Evolutionary conservation across 345 rosid genomes (phyloP), one percentile per base, ranked within the genome.

Genomic region (Citrus medica): DNA sequence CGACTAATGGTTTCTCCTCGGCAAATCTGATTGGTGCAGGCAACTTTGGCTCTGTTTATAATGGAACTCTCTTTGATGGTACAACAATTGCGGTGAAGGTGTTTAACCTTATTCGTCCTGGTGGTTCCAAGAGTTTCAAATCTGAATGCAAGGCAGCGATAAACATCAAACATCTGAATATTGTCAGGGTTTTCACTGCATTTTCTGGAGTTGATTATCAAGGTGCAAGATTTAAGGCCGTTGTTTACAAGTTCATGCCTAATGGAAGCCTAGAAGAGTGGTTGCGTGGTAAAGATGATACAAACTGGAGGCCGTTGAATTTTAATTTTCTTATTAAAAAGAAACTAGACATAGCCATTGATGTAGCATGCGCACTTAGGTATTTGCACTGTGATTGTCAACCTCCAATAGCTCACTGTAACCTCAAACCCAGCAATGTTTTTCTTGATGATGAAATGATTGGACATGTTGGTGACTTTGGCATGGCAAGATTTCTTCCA

Each of bases 191-290:
- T 16, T 10, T 79, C 40, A 55, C 82, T 5, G 72, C 73, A 9
- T 73, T 67, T 33, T 73, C 69, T 0, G 74, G 81, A 4, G 22
- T 79, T 33, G 77, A 79, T 51, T 56, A 25, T 79, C 71, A 73
- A 55, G 81, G 73, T 5, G n/a, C 65, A 21, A 32, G 61, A 21
- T 79, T 79, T 42, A 79, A 73, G 40, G 77, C 77, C 27, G 25
- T 79, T 7, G 9, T 79, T 25, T 79, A 73, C 3, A 67, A 72
- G 46, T 51, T 48, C 67, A 73, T 73, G 78, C 55, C 67, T 0
- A 79, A 79, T 8, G 82, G 82, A 0, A 79, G 74, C n/a, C 70
- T 79, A 7, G 62, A 67, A 8, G 16, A 19, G 56, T 79, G 78
- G 61, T 12, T 75, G 78, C 78, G 21, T 4, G 37, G 21, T 16